Evolutionary conservation across 768 basidiomycete species (phyloP).

Genomic region (Suillus luteus): DNA sequence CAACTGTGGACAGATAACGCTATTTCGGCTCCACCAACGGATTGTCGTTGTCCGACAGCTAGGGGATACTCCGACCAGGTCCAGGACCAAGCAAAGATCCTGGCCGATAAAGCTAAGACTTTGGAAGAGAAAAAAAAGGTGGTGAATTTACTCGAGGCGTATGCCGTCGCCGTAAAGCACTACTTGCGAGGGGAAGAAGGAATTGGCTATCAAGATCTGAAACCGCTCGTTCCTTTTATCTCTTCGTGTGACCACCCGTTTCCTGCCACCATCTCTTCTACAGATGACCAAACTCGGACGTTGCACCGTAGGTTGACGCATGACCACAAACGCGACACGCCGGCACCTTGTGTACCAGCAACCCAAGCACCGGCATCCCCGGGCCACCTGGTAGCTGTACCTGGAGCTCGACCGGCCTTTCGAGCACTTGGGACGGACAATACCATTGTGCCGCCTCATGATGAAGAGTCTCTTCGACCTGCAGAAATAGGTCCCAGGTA

Average conservation of each 20-base stretch:
- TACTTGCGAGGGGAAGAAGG: conserved; percentile 60
- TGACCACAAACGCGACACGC: no score
- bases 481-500: neutral
- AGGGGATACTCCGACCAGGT: conserved; percentile 20
- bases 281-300: neutral
- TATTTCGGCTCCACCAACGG: conserved; percentile 19
- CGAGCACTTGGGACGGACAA: neutral
- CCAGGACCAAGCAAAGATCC: neutral
- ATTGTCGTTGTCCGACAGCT: conserved; percentile 11
- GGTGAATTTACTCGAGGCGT: conserved; percentile 69
- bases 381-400: no score
- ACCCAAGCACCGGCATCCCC: no score
- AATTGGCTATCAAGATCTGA: conserved; percentile 46
- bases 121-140: conserved; percentile 70
- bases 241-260: conserved; percentile 54
- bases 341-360: no score
- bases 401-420: neutral
- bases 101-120: conserved; percentile 14
- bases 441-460: neutral
- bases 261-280: conserved; percentile 48
- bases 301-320: no score
- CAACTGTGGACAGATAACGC: conserved; percentile 20
- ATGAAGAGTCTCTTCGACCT: conserved; percentile 4
- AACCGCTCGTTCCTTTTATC: conserved; percentile 72
- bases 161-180: conserved; percentile 65